Evolutionary conservation across 1,284 basidiomycete species (phyloP).

Genomic region (Flammula alnicola): DNA sequence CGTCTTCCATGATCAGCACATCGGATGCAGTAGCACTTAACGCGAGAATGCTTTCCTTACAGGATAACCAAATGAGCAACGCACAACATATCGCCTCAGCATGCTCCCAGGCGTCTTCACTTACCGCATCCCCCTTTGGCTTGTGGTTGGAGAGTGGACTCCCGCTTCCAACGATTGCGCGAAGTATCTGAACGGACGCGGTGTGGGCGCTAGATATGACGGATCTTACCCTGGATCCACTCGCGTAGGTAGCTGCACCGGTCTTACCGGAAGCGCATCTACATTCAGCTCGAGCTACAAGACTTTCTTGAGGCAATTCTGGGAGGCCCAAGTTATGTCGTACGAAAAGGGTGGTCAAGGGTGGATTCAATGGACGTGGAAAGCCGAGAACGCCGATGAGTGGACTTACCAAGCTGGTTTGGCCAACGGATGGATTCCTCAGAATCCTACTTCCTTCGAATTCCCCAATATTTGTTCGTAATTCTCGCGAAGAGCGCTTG

Average conservation of each 20-base stretch:
- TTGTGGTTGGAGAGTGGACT: slow-evolving; percentile 86
- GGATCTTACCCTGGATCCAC: slow-evolving; percentile 73
- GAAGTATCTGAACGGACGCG: slow-evolving; percentile 73
- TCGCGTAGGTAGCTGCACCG: slow-evolving; percentile 73
- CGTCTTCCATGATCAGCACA: neutral
- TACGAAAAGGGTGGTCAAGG: slow-evolving; percentile 65
- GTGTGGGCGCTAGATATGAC: slow-evolving; percentile 80
- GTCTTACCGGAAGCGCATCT: slow-evolving; percentile 71
- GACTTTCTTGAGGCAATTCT: slow-evolving; percentile 80
- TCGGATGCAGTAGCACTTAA: neutral
- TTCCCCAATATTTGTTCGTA: slow-evolving; percentile 49
- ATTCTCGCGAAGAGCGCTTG: no score
- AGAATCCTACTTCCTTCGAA: slow-evolving; percentile 42
- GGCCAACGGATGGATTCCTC: slow-evolving; percentile 83
- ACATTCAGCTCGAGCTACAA: slow-evolving; percentile 83
- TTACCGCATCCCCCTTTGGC: slow-evolving; percentile 69
- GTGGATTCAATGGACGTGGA: slow-evolving; percentile 79
- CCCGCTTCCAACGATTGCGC: slow-evolving; percentile 88
- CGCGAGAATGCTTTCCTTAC: neutral
- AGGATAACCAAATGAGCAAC: slow-evolving; percentile 59
- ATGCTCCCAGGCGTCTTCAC: slow-evolving; percentile 53
- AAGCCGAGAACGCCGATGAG: slow-evolving; percentile 70
- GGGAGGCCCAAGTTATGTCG: slow-evolving; percentile 81
- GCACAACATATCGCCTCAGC: slow-evolving; percentile 69
- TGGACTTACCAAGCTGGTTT: slow-evolving; percentile 81